Base-by-base conservation (phyloP, 2,329 filamentous ascomycete species). In the Fusarium musae region DNA sequence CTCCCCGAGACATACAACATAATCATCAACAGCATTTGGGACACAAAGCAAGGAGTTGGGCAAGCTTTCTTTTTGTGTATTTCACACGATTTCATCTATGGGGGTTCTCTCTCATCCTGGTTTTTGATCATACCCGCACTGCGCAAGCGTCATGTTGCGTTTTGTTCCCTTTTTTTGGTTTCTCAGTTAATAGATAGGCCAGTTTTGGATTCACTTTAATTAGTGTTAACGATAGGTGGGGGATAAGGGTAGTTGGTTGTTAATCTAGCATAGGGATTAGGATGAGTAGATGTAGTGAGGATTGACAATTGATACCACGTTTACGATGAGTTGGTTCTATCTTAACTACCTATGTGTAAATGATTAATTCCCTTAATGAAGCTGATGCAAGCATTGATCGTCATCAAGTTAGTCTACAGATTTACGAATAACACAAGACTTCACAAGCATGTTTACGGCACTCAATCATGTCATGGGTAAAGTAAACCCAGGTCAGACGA, bases 31-130 rank as follows among this genome's bases (percentile, higher is more conserved):
- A 72, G 69, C 73, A 73, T 78, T 54, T 75, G 66, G 71, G 57
- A 65, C 59, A 65, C 59, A 75, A 75, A 77, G 73, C 73, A 76
- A 59, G 76, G 76, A 78, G 76, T 78, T 78, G 66, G 74, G 70
- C 72, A 61, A 61, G 50, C 43, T 50, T 46, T 75, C 69, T 69
- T 58, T 66, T 58, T 54, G 42, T 75, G 69, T 69, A 63, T 72
- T 70, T 73, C 63, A 54, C 58, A 60, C 49, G 58, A 43, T 59
- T 59, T 63, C 66, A 64, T 64, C n/a, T 66, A 69, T 56, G 39
- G 54, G 53, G 61, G 34, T 66, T 60, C 60, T 73, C 56, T 75
- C 56, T 65, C 59, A 50, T 59, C 59, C 56, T 63, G 63, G 32
- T 62, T 54, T 47, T 73, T 63, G 36, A 65, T 75, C 72, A 74